Evolutionary conservation across 768 basidiomycete genomes (phyloP).

Genomic region (Suillus subaureus): DNA sequence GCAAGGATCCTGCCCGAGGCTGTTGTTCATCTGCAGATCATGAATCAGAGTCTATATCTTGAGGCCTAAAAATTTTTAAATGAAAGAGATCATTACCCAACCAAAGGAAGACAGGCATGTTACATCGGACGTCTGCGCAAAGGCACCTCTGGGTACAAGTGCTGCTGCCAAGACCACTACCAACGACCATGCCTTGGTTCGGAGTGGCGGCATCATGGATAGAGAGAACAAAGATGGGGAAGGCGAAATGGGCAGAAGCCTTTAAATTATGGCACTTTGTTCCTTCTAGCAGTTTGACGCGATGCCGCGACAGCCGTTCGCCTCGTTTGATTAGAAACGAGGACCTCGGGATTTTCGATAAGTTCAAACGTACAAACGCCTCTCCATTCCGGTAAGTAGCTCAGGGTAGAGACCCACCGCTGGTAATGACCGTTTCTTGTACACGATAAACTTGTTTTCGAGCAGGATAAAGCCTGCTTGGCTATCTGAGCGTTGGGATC

Average conservation of each 20-base stretch:
- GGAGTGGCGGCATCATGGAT: conserved; percentile 15
- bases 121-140: conserved; percentile 28
- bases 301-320: too few relatives aligned
- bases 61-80: not conserved
- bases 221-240: conserved; percentile 3
- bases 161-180: conserved; percentile 20
- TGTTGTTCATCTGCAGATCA: conserved; percentile 39
- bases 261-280: not conserved
- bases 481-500: not conserved
- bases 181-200: conserved; percentile 16
- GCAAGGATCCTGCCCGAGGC: conserved; percentile 48
- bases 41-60: conserved; percentile 1
- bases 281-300: conserved; percentile 12
- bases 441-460: not conserved
- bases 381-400: not conserved
- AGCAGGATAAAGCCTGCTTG: not conserved
- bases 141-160: conserved; percentile 18
- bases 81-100: conserved; percentile 29
- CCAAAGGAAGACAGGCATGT: conserved; percentile 22
- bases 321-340: not conserved
- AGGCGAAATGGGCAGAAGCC: not conserved
- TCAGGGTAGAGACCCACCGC: not conserved
- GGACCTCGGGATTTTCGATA: not conserved
- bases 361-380: not conserved
- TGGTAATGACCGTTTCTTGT: not conserved